phyloP scores from a whole-genome alignment of 2,329 filamentous ascomycete species.

The Trichoderma sp. region DNA sequence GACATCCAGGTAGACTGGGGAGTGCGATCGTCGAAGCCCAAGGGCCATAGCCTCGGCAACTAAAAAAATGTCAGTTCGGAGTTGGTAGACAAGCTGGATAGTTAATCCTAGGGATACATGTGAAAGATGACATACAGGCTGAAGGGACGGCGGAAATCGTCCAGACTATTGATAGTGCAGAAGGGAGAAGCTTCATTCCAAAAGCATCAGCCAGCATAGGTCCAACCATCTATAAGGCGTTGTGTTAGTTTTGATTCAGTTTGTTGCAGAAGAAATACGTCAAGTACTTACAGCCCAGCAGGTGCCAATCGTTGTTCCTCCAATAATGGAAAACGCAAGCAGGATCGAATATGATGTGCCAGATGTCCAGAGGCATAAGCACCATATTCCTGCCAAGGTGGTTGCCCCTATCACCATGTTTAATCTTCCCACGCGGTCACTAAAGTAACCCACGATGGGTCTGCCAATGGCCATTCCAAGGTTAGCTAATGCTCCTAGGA shows the following conservation, averaged over 20 bases:
- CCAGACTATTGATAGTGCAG: constrained; percentile 15
- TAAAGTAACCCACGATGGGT: constrained; percentile 61
- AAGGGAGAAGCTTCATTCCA: constrained; percentile 15
- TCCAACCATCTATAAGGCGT: background rate
- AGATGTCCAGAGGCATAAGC: constrained; percentile 3
- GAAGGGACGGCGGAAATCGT: background rate
- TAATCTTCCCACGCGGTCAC: constrained; percentile 58
- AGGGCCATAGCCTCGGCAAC: constrained; percentile 17
- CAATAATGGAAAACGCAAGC: constrained; percentile 4
- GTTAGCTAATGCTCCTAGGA: constrained; percentile 62
- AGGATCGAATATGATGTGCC: background rate
- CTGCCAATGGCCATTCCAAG: constrained; percentile 58
- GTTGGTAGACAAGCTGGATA: background rate
- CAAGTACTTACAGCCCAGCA: constrained; percentile 1
- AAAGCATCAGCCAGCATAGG: constrained; percentile 11
- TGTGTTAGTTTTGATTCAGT: background rate
- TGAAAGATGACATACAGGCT: background rate
- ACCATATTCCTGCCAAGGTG: constrained; percentile 14
- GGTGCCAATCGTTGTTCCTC: constrained; percentile 3
- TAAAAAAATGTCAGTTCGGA: background rate
- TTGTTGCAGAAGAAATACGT: background rate
- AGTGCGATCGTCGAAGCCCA: background rate
- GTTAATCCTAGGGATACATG: background rate
- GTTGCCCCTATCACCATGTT: constrained; percentile 59
- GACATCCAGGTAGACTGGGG: constrained; percentile 5